Base-by-base conservation (phyloP, 768 basidiomycete genomes). In the Gloeostereum incarnatum region DNA sequence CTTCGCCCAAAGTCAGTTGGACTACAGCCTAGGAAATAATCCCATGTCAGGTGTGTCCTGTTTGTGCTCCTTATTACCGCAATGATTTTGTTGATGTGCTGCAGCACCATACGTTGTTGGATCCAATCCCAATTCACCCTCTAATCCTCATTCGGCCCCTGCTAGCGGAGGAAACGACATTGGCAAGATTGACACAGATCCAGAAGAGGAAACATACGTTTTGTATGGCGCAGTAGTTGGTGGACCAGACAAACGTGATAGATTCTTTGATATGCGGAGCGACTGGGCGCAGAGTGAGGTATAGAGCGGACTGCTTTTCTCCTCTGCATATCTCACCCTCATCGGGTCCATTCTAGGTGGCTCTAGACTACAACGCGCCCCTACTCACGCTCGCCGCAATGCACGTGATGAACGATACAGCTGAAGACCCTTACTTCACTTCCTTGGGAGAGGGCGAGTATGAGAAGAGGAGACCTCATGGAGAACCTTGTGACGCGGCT, bases 271-370 rank as follows among this genome's bases (percentile, higher is more conserved):
- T 51, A 80, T 90, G 43, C 77, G 93, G 26, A 80, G 72, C 40
- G 90, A 94, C 54, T 94, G 89, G 86, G 81, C 81, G 1, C 71
- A 94, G 59, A 84, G 79, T 13, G 92, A 96, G 71, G 81, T 83
- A 1, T 71, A 94, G 59, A 84, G 79, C 13, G 92, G 96, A 71
- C 81, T 83, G 45, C 21, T 60, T 52, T 33, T 47, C 13, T 27
- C 14, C 40, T 19, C n/a, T 24, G 26, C 20, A 24, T n/a, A 18
- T 20, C 11, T 22, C 16, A 16, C 5, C 17, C 26, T 42, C 11
- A 41, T 35, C 26, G 13, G 32, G 14, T 18, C 25, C 17, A 9
- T 38, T n/a, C 2, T 34, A 83, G 78, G 67, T 79, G 36, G 86
- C 82, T n/a, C 59, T 90, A 27, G 92, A 96, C 53, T 92, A 91